Percentiles rank a stretch among this genome's conserved stretches.
Conservation (phyloP, 306 rosid species). For the Rosa persica region DNA sequence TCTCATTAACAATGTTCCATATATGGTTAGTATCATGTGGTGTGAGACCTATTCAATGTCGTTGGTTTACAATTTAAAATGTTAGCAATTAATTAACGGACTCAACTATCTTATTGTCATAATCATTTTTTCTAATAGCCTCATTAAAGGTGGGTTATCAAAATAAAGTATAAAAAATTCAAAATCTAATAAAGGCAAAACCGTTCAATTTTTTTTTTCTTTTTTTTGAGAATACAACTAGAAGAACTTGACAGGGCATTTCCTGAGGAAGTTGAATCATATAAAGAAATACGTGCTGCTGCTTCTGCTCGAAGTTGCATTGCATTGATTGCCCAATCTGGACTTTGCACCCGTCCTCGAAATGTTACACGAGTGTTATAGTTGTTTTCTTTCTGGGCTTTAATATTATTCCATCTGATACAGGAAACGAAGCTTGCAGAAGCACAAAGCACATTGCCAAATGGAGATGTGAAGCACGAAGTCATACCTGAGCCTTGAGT, state of each 20-base stretch:
- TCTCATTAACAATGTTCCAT: no score
- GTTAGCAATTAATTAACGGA: no score
- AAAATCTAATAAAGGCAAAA: no score
- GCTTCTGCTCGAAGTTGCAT: constrained; percentile 72
- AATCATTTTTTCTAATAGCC: no score
- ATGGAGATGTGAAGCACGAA: constrained; percentile 69
- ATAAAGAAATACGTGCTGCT: constrained; percentile 78
- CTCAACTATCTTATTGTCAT: no score
- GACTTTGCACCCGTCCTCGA: background rate
- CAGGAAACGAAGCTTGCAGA: constrained; percentile 74
- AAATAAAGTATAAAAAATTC: no score
- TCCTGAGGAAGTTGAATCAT: constrained; percentile 75
- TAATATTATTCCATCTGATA: constrained; percentile 20
- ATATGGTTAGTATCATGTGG: no score
- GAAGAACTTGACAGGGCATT: constrained; percentile 85
- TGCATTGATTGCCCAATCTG: constrained; percentile 7
- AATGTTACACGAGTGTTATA: background rate
- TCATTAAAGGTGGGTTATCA: no score
- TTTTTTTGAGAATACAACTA: no score
- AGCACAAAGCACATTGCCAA: constrained; percentile 62
- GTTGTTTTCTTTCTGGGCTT: background rate
- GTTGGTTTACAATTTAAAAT: no score
- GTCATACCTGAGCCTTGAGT: constrained; percentile 57
- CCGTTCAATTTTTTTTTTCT: no score
- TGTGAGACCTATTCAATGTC: no score